Evolutionary conservation across 78 protist genomes (phyloP).

Genomic region (Monocercomonoides exilis): DNA sequence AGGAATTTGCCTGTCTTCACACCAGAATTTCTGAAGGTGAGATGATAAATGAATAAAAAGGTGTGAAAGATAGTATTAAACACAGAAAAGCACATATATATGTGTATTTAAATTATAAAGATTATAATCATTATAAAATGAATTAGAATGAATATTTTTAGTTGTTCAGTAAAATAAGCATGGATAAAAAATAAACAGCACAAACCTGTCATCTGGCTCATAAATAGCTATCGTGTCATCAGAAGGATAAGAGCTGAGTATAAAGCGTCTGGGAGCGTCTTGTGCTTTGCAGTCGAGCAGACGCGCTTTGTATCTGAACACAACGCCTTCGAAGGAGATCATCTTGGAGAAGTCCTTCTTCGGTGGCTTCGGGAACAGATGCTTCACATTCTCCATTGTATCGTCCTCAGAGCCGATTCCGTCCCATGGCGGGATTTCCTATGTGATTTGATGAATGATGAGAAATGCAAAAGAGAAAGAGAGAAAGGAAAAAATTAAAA

Average conservation of each 20-base stretch:
- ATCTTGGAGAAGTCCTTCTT: conserved; percentile 27
- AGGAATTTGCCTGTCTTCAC: conserved; percentile 8
- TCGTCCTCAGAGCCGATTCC: conserved; percentile 60
- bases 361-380: conserved; percentile 52
- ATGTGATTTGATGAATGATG: background rate
- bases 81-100: too few species aligned
- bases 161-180: too few species aligned
- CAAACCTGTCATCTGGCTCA: conserved; percentile 25
- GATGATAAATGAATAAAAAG: too few species aligned
- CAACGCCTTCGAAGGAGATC: background rate
- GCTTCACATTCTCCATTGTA: conserved; percentile 30
- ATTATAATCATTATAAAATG: too few species aligned
- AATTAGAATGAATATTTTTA: too few species aligned
- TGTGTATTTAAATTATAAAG: too few species aligned
- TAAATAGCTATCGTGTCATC: conserved; percentile 46
- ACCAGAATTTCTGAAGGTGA: conserved; percentile 18
- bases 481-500: too few species aligned
- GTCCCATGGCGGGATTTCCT: conserved; percentile 36
- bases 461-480: background rate
- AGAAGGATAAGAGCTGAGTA: conserved; percentile 38
- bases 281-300: conserved; percentile 12
- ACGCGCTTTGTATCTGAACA: conserved; percentile 29
- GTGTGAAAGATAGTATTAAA: too few species aligned
- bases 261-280: conserved; percentile 44
- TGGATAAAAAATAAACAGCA: too few species aligned